phyloP scores from a whole-genome alignment of 1,284 basidiomycete genomes.

The Rhodotorula sp. region DNA sequence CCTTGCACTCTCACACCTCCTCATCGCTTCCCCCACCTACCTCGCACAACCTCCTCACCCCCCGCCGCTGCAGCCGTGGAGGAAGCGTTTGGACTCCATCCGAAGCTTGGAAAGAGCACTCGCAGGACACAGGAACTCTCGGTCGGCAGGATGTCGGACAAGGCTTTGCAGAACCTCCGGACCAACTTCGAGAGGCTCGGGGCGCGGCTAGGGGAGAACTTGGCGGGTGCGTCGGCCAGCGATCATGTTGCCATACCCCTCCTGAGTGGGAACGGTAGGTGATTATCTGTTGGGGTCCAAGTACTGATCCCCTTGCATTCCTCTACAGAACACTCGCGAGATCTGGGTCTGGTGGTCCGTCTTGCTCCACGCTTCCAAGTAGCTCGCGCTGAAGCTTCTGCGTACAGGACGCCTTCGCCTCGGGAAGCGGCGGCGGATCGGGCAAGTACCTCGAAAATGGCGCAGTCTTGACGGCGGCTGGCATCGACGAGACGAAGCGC shows the following conservation, averaged over 20 bases:
- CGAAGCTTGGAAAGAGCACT: background rate
- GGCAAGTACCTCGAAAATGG: slow-evolving; percentile 44
- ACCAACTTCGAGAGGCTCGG: slow-evolving; percentile 35
- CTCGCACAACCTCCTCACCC: background rate
- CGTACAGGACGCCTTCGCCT: slow-evolving; percentile 34
- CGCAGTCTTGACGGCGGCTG: slow-evolving; percentile 36
- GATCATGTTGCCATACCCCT: background rate
- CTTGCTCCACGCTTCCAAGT: no score
- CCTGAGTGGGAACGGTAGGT: background rate
- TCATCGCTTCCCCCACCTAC: background rate
- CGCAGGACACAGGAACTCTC: background rate
- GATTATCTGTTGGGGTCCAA: background rate
- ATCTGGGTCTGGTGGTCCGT: slow-evolving; percentile 37
- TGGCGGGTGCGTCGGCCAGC: slow-evolving; percentile 22
- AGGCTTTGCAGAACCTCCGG: slow-evolving; percentile 24
- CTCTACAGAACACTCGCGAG: slow-evolving; percentile 34
- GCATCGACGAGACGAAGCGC: slow-evolving; percentile 67
- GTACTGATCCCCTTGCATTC: background rate
- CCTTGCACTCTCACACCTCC: background rate
- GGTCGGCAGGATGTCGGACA: slow-evolving; percentile 24
- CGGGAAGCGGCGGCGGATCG: slow-evolving; percentile 33
- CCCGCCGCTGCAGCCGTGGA: slow-evolving; percentile 2
- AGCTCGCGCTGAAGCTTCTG: background rate
- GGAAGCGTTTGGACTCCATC: slow-evolving; percentile 18
- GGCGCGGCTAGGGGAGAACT: slow-evolving; percentile 34